Conservation (phyloP, 2,329 filamentous ascomycete species). For the Blumeria hordei region DNA sequence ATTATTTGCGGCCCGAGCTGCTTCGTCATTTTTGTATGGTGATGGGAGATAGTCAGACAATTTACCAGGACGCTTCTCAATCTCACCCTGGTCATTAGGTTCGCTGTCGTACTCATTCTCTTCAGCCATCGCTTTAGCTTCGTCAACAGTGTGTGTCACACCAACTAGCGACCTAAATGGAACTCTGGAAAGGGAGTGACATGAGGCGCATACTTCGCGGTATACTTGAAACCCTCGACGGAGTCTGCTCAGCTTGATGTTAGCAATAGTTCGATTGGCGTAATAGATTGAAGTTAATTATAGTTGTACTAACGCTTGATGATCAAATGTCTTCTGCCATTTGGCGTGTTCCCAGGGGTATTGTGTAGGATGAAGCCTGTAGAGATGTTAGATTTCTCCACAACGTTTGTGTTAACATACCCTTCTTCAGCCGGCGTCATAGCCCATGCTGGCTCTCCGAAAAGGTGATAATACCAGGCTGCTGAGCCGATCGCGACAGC, state of each 20-base stretch:
- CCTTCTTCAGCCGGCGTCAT: slow-evolving; percentile 92
- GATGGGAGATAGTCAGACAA: slow-evolving; percentile 87
- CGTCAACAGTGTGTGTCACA: slow-evolving; percentile 79
- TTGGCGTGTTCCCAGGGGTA: slow-evolving; percentile 94
- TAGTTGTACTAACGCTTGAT: slow-evolving; percentile 54
- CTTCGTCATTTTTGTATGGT: slow-evolving; percentile 98
- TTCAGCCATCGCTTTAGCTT: slow-evolving; percentile 91
- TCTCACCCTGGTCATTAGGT: slow-evolving; percentile 93
- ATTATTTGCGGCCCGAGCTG: slow-evolving; percentile 91
- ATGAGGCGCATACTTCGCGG: slow-evolving; percentile 90
- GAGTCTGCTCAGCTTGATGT: slow-evolving; percentile 32
- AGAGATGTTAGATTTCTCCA: slow-evolving; percentile 7
- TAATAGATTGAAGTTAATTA: background rate
- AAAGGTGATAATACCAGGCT: slow-evolving; percentile 94
- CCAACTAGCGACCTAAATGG: slow-evolving; percentile 87
- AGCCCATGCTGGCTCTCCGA: slow-evolving; percentile 68
- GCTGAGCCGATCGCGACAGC: slow-evolving; percentile 68
- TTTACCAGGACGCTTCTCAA: slow-evolving; percentile 96
- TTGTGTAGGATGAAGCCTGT: slow-evolving; percentile 66
- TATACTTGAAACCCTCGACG: slow-evolving; percentile 99
- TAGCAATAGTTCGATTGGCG: slow-evolving; percentile 4
- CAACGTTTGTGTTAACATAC: slow-evolving; percentile 30
- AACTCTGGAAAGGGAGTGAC: slow-evolving; percentile 86
- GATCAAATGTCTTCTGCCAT: slow-evolving; percentile 89
- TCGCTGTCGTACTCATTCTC: slow-evolving; percentile 97